A percentile compares a stretch with the other conserved stretches of the same genome.
These are phyloP conservation scores for Psilocybe cyanescens DNA, from an alignment of 768 basidiomycete species.

Conservation along the genomic window DNA sequence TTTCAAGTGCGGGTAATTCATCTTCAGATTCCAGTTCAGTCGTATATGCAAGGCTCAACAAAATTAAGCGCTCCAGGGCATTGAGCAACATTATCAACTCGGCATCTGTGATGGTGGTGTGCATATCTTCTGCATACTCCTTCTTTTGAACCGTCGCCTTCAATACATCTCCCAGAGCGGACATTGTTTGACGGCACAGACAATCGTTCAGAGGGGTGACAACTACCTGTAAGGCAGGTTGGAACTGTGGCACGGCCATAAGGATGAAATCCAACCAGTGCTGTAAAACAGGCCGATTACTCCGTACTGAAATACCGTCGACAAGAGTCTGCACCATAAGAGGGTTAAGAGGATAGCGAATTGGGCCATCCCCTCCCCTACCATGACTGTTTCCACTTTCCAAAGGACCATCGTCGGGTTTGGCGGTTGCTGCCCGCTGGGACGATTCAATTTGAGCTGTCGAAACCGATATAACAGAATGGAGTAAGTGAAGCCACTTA, in stretches of 20 bases:
- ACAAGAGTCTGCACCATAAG: slow-evolving; percentile 78
- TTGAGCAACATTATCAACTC: slow-evolving; percentile 87
- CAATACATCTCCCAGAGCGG: slow-evolving; percentile 57
- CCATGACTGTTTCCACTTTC: slow-evolving; percentile 39
- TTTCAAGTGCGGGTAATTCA: slow-evolving; percentile 57
- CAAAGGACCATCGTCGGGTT: slow-evolving; percentile 29
- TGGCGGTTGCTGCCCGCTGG: slow-evolving; percentile 23
- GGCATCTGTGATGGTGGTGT: slow-evolving; percentile 67
- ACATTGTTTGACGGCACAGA: slow-evolving; percentile 70
- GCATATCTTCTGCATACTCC: slow-evolving; percentile 44
- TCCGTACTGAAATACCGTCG: slow-evolving; percentile 72
- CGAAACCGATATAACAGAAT: slow-evolving; percentile 78
- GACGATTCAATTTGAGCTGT: slow-evolving; percentile 39
- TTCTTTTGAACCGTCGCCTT: slow-evolving; percentile 40
- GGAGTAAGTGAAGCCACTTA: slow-evolving; percentile 89
- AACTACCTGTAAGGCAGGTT: slow-evolving; percentile 65
- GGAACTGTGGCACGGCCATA: slow-evolving; percentile 88
- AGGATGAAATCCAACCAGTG: slow-evolving; percentile 98
- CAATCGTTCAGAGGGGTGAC: slow-evolving; percentile 81
- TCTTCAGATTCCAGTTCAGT: slow-evolving; percentile 59
- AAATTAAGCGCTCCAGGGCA: slow-evolving; percentile 79
- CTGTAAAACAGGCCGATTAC: slow-evolving; percentile 83
- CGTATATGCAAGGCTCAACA: slow-evolving; percentile 69
- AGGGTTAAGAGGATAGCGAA: slow-evolving; percentile 61
- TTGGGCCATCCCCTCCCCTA: slow-evolving; percentile 30